Evolutionary conservation across 345 rosid species (phyloP).

Genomic region (Pelargonium nanum): DNA sequence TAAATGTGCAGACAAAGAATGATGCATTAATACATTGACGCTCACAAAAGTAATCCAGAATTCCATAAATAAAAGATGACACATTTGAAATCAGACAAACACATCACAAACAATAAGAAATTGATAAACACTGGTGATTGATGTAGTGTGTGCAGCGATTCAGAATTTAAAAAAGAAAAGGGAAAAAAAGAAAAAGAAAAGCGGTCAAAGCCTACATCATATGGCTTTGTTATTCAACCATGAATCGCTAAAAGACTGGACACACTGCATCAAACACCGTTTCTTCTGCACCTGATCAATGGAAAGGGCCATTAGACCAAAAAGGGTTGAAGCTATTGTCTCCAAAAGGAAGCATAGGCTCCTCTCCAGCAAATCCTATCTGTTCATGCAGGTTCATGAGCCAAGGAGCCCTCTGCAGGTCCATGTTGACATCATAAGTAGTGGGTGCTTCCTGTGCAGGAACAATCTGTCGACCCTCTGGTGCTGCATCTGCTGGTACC

Average conservation of each 20-base stretch:
- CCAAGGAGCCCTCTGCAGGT: constrained; percentile 16
- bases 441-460: not conserved
- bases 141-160: not conserved
- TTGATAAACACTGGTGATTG: not conserved
- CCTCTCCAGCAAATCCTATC: not conserved
- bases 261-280: not conserved
- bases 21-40: too few relatives aligned
- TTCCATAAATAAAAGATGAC: too few relatives aligned
- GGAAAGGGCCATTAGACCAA: not conserved
- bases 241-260: not conserved
- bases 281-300: not conserved
- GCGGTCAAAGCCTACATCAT: not conserved
- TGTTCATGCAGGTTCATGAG: not conserved
- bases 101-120: too few relatives aligned
- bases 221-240: not conserved
- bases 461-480: not conserved
- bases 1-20: too few relatives aligned
- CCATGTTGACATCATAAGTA: not conserved
- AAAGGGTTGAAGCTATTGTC: not conserved
- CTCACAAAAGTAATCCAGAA: too few relatives aligned
- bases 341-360: not conserved
- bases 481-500: not conserved
- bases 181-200: not conserved
- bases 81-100: too few relatives aligned
- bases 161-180: not conserved